Evolutionary conservation across 169 alveolate species (phyloP).

Genomic region (Ichthyophthirius multifiliis): DNA sequence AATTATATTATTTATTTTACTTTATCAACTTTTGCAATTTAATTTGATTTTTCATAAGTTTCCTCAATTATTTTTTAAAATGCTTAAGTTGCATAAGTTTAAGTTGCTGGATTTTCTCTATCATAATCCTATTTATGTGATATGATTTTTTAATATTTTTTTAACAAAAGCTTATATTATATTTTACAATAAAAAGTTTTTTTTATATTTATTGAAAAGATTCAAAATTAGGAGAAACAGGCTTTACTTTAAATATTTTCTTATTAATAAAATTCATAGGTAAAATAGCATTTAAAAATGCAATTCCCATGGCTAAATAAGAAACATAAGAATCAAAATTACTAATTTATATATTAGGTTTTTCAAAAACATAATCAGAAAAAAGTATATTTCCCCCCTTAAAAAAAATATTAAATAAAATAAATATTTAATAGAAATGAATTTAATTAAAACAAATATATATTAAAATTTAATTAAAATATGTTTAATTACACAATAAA

Average conservation of each 20-base stretch:
- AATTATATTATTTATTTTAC: no score
- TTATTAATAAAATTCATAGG: not conserved
- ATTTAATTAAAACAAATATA: not conserved
- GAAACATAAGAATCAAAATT: not conserved
- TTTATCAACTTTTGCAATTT: no score
- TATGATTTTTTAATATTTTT: not conserved
- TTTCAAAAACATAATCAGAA: not conserved
- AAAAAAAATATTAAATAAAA: no score
- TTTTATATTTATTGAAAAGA: not conserved
- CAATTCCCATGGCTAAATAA: not conserved
- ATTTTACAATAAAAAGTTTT: not conserved
- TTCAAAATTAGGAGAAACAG: not conserved
- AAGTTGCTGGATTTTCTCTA: not conserved
- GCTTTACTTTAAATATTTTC: not conserved
- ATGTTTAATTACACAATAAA: not conserved
- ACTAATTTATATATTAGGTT: not conserved
- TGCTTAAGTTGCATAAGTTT: no score
- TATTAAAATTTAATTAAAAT: not conserved
- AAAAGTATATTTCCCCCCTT: not conserved
- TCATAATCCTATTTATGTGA: not conserved
- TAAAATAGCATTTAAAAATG: not conserved
- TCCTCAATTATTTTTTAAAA: no score
- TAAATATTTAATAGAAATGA: no score
- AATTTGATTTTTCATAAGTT: no score
- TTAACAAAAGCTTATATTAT: not conserved